These are phyloP conservation scores for Colletotrichum acutatum DNA, from an alignment of 2,329 filamentous ascomycete species.

Conservation along the genomic window DNA sequence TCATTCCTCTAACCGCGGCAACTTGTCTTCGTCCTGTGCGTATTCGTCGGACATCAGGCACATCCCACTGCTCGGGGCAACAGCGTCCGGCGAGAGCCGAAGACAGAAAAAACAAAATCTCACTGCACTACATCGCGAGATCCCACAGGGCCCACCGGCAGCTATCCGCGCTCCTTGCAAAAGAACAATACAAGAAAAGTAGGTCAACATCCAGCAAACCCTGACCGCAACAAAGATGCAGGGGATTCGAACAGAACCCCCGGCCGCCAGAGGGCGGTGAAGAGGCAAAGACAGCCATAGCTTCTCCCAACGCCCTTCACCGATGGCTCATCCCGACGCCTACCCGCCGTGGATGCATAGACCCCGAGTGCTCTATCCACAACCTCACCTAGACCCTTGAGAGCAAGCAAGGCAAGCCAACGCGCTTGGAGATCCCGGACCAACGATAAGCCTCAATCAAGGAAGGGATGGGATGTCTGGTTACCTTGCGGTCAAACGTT, in stretches of 20 bases:
- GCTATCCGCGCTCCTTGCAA: not conserved
- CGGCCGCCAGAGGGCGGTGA: constrained; percentile 28
- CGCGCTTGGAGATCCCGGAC: not conserved
- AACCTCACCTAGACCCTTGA: not conserved
- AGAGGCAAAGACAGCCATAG: not conserved
- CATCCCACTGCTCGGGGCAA: not conserved
- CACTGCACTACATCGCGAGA: not conserved
- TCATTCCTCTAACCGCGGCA: not conserved
- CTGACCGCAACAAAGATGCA: constrained; percentile 3
- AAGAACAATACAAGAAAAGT: not conserved
- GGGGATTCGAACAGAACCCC: constrained; percentile 17
- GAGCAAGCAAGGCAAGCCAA: not conserved
- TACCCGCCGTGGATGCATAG: constrained; percentile 6
- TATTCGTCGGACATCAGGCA: constrained; percentile 3
- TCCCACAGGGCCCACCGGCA: not conserved
- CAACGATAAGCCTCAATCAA: not conserved
- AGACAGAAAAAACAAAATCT: not conserved
- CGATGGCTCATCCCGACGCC: constrained; percentile 13
- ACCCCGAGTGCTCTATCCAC: constrained; percentile 4
- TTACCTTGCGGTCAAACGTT: constrained; percentile 2
- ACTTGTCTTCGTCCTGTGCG: not conserved
- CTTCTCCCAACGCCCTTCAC: constrained; percentile 21
- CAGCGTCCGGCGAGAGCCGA: constrained; percentile 5
- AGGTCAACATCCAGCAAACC: not conserved
- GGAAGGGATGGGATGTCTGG: not conserved